Evolutionary conservation across 1,284 basidiomycete genomes (phyloP), one percentile per base, ranked within the genome.

Genomic region (Amylostereum areolatum): DNA sequence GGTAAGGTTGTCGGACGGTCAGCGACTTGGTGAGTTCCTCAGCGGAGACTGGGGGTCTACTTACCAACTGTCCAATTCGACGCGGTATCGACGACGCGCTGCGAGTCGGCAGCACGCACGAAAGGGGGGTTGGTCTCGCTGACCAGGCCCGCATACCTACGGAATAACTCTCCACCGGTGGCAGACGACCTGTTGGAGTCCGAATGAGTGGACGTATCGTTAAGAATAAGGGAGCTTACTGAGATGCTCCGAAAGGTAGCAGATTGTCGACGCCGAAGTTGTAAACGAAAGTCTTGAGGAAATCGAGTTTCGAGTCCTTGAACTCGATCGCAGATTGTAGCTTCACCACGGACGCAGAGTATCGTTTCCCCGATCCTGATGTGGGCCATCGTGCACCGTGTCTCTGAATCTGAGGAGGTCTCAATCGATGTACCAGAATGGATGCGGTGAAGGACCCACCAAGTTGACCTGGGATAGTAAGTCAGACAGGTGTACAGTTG

Each of bases 371-470:
- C 0, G 81, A 74, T 5, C 69, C 68, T 0, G 64, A 58, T 0
- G 90, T 92, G 0, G 92, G 92, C 56, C 77, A 92, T 31, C 92
- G 77, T 1, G 88, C 83, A 1, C 89, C 89, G 59, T 95, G 92
- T 8, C 92, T 73, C 67, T 94, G 85, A n/a, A 95, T 66, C 90
- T 92, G 53, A 28, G 29, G 39, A 27, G 40, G 28, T 27, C 10
- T 36, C 8, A 18, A 11, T 10, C 43, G 30, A 33, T 50, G 34
- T 33, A 52, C 51, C 39, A 52, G 31, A 11, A 49, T 18, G 7
- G 7, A 4, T 10, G 2, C 7, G 5, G 18, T 32, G 25, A 49
- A 25, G 18, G 9, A 70, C 79, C 48, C 63, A 86, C 84, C 53
- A 85, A 73, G 59, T 85, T 82, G 39, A 79, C 82, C 78, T 85